phyloP scores from a whole-genome alignment of 208 protist species.

The Entamoeba histolytica region DNA sequence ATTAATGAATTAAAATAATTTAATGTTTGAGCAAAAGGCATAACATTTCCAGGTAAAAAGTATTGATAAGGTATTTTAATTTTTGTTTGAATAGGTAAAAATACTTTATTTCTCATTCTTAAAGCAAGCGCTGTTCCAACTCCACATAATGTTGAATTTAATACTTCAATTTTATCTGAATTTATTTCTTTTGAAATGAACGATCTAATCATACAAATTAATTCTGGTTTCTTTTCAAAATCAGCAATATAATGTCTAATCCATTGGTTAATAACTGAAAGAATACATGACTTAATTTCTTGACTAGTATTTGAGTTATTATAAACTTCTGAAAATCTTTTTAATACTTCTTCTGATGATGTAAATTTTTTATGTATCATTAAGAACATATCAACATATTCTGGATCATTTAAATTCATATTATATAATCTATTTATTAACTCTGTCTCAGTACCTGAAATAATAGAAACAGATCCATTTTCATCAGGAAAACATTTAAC shows the following conservation, averaged over 20 bases:
- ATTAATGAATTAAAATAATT: neutral
- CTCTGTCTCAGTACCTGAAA: neutral
- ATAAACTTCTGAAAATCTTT: neutral
- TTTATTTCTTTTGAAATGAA: neutral
- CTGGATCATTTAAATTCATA: neutral
- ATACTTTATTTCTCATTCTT: neutral
- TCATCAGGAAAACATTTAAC: neutral
- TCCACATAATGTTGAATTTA: neutral
- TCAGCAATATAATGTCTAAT: neutral
- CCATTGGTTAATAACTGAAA: neutral
- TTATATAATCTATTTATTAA: neutral
- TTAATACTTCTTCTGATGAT: neutral
- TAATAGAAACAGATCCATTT: neutral
- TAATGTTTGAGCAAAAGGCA: neutral
- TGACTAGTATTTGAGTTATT: neutral
- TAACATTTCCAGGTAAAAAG: neutral
- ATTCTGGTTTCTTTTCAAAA: neutral
- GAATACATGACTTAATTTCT: neutral
- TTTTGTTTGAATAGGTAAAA: neutral
- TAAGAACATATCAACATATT: neutral
- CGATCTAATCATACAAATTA: neutral
- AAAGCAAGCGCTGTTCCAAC: neutral
- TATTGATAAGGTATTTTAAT: neutral
- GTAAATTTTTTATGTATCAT: neutral
- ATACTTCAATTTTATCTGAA: neutral